Evolutionary conservation across 305 asterid genomes (phyloP).

Genomic region (Solanum hybrid): DNA sequence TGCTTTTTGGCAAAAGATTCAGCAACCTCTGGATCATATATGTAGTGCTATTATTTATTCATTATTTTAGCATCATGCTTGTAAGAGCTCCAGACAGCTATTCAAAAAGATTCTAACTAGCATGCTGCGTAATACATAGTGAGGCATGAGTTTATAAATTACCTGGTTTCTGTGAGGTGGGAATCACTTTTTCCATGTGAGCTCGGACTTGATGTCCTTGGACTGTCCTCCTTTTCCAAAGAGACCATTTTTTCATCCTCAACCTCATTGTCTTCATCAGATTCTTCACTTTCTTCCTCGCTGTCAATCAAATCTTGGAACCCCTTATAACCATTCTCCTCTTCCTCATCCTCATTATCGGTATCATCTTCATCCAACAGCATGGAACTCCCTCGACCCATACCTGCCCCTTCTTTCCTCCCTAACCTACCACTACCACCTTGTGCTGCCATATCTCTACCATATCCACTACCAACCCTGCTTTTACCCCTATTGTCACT

Average conservation of each 20-base stretch:
- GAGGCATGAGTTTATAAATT: neutral
- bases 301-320: conserved; percentile 28
- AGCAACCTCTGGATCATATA: neutral
- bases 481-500: conserved; percentile 18
- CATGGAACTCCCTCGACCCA: conserved; percentile 23
- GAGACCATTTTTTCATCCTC: conserved; percentile 5
- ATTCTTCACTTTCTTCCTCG: conserved; percentile 23
- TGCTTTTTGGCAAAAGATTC: neutral
- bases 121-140: neutral
- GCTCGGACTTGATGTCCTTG: conserved; percentile 16
- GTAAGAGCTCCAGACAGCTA: neutral
- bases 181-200: conserved; percentile 40
- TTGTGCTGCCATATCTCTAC: conserved; percentile 25
- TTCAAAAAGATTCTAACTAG: neutral
- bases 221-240: neutral
- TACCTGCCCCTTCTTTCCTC: conserved; percentile 21
- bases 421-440: conserved; percentile 23
- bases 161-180: conserved; percentile 92
- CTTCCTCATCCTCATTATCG: conserved; percentile 28
- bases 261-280: conserved; percentile 14
- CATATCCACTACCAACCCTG: conserved; percentile 12
- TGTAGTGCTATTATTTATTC: neutral
- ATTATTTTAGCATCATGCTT: neutral
- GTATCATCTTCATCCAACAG: conserved; percentile 40
- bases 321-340: conserved; percentile 20